phyloP scores from a whole-genome alignment of 495 filamentous ascomycete species.

The Darksidea phi region DNA sequence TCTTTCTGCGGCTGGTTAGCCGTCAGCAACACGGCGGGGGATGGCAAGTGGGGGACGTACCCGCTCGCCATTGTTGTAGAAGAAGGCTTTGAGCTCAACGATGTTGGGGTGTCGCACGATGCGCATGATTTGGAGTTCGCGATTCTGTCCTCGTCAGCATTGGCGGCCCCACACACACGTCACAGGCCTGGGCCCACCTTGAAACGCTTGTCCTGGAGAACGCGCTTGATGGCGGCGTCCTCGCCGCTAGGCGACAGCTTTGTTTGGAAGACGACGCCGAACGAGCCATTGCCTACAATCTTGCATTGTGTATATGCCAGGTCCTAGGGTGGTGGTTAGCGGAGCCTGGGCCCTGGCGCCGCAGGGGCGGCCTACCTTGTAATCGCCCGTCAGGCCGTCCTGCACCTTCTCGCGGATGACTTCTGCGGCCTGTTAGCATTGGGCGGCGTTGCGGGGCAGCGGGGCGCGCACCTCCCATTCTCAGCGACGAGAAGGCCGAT shows the following conservation, averaged over 20 bases:
- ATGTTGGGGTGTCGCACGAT: conserved; percentile 99
- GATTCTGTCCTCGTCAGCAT: conserved; percentile 67
- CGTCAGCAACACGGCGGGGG: conserved; percentile 20
- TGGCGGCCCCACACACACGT: conserved; percentile 1
- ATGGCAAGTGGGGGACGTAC: conserved; percentile 50
- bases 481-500: conserved; percentile 70
- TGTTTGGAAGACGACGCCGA: conserved; percentile 98
- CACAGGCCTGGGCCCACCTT: conserved; percentile 61
- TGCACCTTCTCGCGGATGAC: conserved; percentile 98
- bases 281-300: conserved; percentile 99
- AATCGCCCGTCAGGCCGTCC: conserved; percentile 94
- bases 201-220: conserved; percentile 98
- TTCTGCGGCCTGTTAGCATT: conserved; percentile 58
- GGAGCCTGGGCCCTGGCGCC: too few species aligned
- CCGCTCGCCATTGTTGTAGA: conserved; percentile 97
- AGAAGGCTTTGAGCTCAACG: conserved; percentile 97
- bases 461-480: conserved; percentile 73
- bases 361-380: conserved; percentile 46
- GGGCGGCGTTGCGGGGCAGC: neutral
- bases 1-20: conserved; percentile 56
- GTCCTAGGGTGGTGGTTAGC: conserved; percentile 48
- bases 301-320: conserved; percentile 99
- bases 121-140: conserved; percentile 98
- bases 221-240: conserved; percentile 97
- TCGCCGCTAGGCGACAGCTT: conserved; percentile 96